Percentiles rank a stretch among this genome's conserved stretches.
These are phyloP conservation scores for Neonectria sp. DNA, from an alignment of 2,329 filamentous ascomycete species.

Conservation along the genomic window DNA sequence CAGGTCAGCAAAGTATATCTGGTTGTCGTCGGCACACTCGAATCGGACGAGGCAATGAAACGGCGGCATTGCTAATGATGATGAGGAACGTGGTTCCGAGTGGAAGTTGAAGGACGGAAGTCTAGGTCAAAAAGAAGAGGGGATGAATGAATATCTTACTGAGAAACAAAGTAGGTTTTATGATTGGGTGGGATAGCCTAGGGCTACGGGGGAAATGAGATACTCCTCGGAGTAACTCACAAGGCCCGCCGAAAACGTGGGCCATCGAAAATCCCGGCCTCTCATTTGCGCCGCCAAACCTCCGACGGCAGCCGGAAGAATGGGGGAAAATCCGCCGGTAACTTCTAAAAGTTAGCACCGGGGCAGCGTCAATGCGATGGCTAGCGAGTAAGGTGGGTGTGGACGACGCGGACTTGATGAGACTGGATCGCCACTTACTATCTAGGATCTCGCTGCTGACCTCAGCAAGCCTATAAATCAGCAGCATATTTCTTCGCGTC, in stretches of 20 bases:
- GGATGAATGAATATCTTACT: neutral
- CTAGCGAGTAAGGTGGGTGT: neutral
- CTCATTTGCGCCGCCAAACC: neutral
- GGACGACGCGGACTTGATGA: neutral
- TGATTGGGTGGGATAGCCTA: neutral
- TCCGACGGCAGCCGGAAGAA: neutral
- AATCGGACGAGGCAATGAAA: neutral
- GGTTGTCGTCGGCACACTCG: neutral
- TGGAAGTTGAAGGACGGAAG: neutral
- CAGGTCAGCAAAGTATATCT: neutral
- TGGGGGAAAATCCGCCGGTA: neutral
- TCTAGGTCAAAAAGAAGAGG: neutral
- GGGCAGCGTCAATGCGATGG: neutral
- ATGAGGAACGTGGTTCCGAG: neutral
- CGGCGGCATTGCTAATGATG: neutral
- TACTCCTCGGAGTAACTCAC: slow-evolving; percentile 1
- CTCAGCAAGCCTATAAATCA: neutral
- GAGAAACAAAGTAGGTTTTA: neutral
- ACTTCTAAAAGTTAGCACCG: neutral
- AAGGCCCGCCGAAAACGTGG: neutral
- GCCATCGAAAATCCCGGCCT: neutral
- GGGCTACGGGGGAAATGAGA: neutral
- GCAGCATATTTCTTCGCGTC: neutral
- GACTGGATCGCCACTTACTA: neutral
- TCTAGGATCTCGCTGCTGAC: neutral